Evolutionary conservation across 331 rosid species (phyloP).

Genomic region (Telfairia occidentalis): DNA sequence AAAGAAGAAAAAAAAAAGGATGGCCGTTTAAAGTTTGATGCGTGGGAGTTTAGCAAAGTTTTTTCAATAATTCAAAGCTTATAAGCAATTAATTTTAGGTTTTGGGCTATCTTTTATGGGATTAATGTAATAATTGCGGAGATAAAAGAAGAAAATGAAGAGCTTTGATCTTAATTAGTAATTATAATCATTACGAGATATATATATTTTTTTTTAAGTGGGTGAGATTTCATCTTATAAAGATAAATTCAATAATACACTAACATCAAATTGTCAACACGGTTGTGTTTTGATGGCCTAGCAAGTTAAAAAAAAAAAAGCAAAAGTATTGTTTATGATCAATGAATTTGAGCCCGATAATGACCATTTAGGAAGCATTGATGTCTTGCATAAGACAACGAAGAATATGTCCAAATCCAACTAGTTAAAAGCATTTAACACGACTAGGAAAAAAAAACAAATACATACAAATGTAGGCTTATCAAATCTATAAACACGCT

Average conservation of each 20-base stretch:
- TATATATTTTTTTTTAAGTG: background rate
- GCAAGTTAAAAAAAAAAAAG: background rate
- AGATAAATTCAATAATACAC: background rate
- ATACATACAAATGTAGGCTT: background rate
- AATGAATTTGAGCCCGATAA: background rate
- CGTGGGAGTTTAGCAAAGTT: constrained; percentile 8
- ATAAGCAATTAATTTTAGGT: background rate
- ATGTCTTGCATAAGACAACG: background rate
- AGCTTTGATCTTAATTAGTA: background rate
- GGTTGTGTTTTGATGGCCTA: background rate
- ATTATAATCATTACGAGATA: background rate
- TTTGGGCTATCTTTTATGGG: background rate
- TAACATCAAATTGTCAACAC: background rate
- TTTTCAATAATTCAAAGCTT: background rate
- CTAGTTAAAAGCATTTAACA: background rate
- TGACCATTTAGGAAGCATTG: background rate
- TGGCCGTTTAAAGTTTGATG: background rate
- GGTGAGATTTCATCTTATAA: background rate
- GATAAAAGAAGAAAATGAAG: background rate
- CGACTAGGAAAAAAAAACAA: no score
- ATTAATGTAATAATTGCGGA: background rate
- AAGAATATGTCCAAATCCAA: background rate
- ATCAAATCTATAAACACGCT: no score
- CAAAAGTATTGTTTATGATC: no score
- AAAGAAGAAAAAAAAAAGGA: background rate